A percentile compares a stretch with the other conserved stretches of the same genome.
Evolutionary conservation across 768 basidiomycete species (phyloP).

Genomic region (Calvatia gigantea): DNA sequence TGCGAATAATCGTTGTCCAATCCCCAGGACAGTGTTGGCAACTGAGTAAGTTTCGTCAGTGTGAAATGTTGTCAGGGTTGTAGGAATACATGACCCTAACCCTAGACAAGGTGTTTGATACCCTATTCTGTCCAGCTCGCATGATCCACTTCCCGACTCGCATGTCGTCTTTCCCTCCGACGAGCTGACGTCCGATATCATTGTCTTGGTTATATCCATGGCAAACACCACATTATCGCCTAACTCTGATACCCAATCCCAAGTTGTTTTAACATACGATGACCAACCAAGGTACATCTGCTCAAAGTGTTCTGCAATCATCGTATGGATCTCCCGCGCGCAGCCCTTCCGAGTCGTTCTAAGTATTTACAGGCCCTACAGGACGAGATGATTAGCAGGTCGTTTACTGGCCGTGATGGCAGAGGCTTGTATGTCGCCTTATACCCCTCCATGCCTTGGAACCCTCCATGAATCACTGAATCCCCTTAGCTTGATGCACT

Average conservation of each 20-base stretch:
- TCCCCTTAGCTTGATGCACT: constrained; percentile 62
- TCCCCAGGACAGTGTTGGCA: background rate
- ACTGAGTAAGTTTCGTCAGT: background rate
- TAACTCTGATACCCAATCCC: constrained; percentile 44
- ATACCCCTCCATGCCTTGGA: background rate
- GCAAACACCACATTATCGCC: constrained; percentile 16
- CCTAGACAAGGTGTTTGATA: constrained; percentile 16
- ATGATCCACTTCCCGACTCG: background rate
- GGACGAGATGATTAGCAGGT: constrained; percentile 82
- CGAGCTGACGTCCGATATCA: background rate
- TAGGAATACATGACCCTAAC: constrained; percentile 19
- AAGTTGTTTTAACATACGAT: constrained; percentile 58
- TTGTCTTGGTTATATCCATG: constrained; percentile 1
- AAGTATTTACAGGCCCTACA: constrained; percentile 56
- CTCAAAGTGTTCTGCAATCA: constrained; percentile 62
- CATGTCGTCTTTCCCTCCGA: background rate
- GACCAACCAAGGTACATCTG: constrained; percentile 72
- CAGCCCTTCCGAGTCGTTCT: background rate
- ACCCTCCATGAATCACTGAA: background rate
- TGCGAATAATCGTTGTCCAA: background rate
- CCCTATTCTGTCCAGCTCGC: background rate
- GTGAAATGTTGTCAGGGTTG: no score
- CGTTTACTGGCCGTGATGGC: constrained; percentile 81
- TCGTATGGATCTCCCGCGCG: constrained; percentile 41
- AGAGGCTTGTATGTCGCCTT: constrained; percentile 63